These are phyloP conservation scores for Amylocarpus encephaloides DNA, from an alignment of 2,329 filamentous ascomycete genomes.

Conservation along the genomic window DNA sequence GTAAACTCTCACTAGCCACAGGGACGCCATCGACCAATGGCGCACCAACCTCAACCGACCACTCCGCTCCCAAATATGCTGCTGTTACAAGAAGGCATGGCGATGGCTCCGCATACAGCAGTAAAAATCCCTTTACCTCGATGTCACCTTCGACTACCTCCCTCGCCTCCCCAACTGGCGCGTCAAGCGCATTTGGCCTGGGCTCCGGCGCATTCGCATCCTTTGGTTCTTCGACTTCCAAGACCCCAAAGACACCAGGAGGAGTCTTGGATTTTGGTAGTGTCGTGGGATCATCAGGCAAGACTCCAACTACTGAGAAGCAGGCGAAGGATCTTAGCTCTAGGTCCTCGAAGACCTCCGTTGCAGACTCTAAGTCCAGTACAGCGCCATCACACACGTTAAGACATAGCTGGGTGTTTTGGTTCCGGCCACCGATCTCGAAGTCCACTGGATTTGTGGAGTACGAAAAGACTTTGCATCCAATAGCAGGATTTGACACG, in stretches of 20 bases:
- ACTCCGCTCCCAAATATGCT: conserved; percentile 54
- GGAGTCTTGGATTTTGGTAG: conserved; percentile 73
- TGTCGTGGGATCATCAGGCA: conserved; percentile 40
- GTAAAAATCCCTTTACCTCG: conserved; percentile 71
- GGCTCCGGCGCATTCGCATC: conserved; percentile 95
- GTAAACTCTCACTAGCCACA: conserved; percentile 87
- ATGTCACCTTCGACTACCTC: conserved; percentile 64
- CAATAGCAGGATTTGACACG: conserved; percentile 73
- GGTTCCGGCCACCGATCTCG: conserved; percentile 93
- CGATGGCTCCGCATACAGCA: conserved; percentile 65
- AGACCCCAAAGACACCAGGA: conserved; percentile 80
- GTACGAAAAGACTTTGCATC: conserved; percentile 93
- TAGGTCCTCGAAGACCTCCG: conserved; percentile 32
- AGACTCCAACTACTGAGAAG: conserved; percentile 57
- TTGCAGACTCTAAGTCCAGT: conserved; percentile 41
- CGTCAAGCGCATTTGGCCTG: conserved; percentile 85
- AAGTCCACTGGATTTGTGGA: conserved; percentile 84
- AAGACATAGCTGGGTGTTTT: conserved; percentile 89
- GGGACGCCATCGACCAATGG: conserved; percentile 42
- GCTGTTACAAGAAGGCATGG: conserved; percentile 66
- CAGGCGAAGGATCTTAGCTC: conserved; percentile 44
- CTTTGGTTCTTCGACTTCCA: conserved; percentile 64
- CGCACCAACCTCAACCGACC: conserved; percentile 36
- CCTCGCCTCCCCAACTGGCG: conserved; percentile 69
- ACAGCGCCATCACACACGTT: conserved; percentile 51